Percentiles rank a stretch among this genome's conserved stretches.
Evolutionary conservation across 2,329 filamentous ascomycete genomes (phyloP).

Genomic region (Phoma sp.): DNA sequence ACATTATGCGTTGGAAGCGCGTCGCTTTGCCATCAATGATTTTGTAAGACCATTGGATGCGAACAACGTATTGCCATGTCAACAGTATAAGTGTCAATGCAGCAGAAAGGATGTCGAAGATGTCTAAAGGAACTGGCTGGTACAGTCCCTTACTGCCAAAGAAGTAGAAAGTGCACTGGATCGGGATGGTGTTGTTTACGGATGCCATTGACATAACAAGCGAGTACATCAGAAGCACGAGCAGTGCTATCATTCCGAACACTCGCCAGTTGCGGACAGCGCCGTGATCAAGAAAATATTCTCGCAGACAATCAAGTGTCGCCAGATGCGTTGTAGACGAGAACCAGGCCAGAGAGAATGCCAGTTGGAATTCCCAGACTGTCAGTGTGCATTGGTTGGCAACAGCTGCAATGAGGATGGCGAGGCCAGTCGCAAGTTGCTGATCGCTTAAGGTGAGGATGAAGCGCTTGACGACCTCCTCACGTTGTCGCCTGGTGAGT

Average conservation of each 20-base stretch:
- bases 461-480: conserved; percentile 28
- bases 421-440: conserved; percentile 29
- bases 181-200: conserved; percentile 7
- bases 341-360: conserved; percentile 31
- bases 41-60: conserved; percentile 7
- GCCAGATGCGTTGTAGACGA: conserved; percentile 32
- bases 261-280: conserved; percentile 19
- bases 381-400: conserved; percentile 27
- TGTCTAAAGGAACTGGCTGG: background rate
- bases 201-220: conserved; percentile 5
- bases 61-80: conserved; percentile 7
- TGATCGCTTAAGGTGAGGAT: conserved; percentile 36
- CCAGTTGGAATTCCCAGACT: conserved; percentile 22
- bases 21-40: background rate
- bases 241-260: conserved; percentile 13
- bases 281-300: conserved; percentile 20
- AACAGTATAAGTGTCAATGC: conserved; percentile 1
- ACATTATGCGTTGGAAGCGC: conserved; percentile 2
- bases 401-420: conserved; percentile 25
- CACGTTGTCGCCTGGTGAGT: conserved; percentile 17
- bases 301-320: conserved; percentile 22
- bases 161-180: conserved; percentile 11
- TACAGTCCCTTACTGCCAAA: background rate
- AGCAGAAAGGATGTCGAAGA: background rate
- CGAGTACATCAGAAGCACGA: conserved; percentile 9